Evolutionary conservation across 352 stramenopile species (phyloP), one percentile per base, ranked within the genome.

Genomic region (Globisporangium orthogonon): DNA sequence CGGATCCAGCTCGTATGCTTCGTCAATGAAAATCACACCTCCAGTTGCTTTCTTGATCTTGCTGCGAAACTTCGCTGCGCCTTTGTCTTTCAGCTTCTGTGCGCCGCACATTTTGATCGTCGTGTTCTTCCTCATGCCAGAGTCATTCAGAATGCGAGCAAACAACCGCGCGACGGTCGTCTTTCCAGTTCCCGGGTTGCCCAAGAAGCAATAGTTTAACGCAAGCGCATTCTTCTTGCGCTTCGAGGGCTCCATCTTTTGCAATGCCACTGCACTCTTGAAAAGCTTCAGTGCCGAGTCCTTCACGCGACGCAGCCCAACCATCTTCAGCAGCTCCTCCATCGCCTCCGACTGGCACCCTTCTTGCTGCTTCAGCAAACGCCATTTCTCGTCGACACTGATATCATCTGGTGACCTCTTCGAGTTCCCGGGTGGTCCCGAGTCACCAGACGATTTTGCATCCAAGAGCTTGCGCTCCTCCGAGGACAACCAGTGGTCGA

Each of bases 21-120:
- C 93, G 52, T 98, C 93, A 30, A 98, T 94, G 55, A 98, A 97
- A 13, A 98, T 63, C 14, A 96, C 83, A 35, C 90, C 91, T 13
- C 86, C 91, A 44, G 74, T 75, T 0, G 85, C 78, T 6, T 66
- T 60, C 37, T 82, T 39, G 7, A 98, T 71, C 29, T 91, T 77
- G 60, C 92, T 67, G 1, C 80, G 76, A 54, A 96, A 95, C 31
- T 89, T 75, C 7, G 74, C 64, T 7, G 71, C 50, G 1, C 83
- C 82, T 4, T 75, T 66, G 39, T 95, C 81, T 41, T 96, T 95
- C 4, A 94, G 55, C 54, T 85, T 58, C 59, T 94, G 85, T 2
- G 82, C 86, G 2, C 62, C 70, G 29, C 75, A 86, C 49, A 83
- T 52, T 0, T 74, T 53, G 1, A 70, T 74, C 1, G 55, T 76